phyloP scores from a whole-genome alignment of 2,329 filamentous ascomycete genomes.

The Hypoxylon sp. region DNA sequence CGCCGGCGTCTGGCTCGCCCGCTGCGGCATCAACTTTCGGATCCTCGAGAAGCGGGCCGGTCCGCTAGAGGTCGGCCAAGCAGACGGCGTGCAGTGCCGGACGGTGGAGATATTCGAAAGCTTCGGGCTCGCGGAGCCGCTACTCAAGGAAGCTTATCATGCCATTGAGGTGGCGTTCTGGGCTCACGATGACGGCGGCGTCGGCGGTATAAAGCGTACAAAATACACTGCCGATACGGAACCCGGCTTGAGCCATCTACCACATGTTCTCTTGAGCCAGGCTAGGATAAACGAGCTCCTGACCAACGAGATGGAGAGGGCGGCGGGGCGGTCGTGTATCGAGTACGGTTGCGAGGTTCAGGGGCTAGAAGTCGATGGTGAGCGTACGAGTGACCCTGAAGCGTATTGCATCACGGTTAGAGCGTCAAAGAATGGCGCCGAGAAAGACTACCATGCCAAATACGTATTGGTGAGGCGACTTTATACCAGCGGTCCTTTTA shows the following conservation, averaged over 20 bases:
- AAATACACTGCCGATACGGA: slow-evolving; percentile 66
- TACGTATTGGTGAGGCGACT: slow-evolving; percentile 62
- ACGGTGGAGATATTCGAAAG: slow-evolving; percentile 73
- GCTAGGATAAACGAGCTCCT: slow-evolving; percentile 67
- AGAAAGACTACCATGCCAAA: slow-evolving; percentile 60
- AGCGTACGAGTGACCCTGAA: slow-evolving; percentile 51
- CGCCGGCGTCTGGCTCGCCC: slow-evolving; percentile 71
- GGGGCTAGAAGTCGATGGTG: slow-evolving; percentile 63
- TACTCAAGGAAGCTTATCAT: slow-evolving; percentile 69
- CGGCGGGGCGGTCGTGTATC: slow-evolving; percentile 57
- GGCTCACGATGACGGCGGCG: slow-evolving; percentile 50
- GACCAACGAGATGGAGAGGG: slow-evolving; percentile 62
- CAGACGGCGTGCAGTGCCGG: slow-evolving; percentile 72
- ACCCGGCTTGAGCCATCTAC: slow-evolving; percentile 64
- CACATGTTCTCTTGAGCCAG: slow-evolving; percentile 70
- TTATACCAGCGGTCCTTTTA: neutral
- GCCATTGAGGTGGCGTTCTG: slow-evolving; percentile 70
- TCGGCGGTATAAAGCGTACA: slow-evolving; percentile 58
- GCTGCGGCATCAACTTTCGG: slow-evolving; percentile 66
- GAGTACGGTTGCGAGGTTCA: slow-evolving; percentile 68
- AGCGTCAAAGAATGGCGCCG: slow-evolving; percentile 56
- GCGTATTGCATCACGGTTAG: slow-evolving; percentile 61
- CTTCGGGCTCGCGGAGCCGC: slow-evolving; percentile 65
- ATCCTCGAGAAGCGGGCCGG: slow-evolving; percentile 69
- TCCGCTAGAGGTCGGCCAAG: slow-evolving; percentile 69